A percentile compares a stretch with the other conserved stretches of the same genome.
Evolutionary conservation across 495 filamentous ascomycete species (phyloP).

Genomic region (Aspergillus bridgeri): DNA sequence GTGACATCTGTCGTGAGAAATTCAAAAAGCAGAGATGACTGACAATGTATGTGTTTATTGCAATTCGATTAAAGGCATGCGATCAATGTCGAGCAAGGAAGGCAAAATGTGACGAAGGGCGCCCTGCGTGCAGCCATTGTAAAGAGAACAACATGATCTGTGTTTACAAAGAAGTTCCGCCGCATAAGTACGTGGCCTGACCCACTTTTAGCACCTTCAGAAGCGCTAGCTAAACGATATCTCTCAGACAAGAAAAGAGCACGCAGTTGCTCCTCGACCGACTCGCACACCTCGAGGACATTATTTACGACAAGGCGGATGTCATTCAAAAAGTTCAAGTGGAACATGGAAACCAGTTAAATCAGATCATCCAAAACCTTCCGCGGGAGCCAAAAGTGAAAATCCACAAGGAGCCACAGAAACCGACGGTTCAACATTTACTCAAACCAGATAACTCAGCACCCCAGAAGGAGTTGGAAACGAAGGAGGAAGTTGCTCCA

Average conservation of each 20-base stretch:
- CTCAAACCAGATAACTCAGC: conserved; percentile 19
- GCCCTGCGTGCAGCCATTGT: conserved; percentile 57
- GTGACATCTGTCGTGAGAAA: not conserved
- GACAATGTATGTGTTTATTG: not conserved
- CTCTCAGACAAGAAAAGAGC: conserved; percentile 39
- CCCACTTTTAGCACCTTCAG: not conserved
- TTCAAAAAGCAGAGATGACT: not conserved
- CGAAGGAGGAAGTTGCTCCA: conserved; percentile 15
- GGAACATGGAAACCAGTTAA: conserved; percentile 10
- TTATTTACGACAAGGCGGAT: conserved; percentile 13
- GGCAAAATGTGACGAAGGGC: conserved; percentile 62
- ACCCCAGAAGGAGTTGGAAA: conserved; percentile 5
- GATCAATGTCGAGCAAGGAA: conserved; percentile 60
- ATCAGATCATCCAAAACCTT: conserved; percentile 2
- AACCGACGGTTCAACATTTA: conserved; percentile 8
- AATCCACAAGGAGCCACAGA: conserved; percentile 8
- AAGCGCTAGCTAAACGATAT: conserved; percentile 10
- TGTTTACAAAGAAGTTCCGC: conserved; percentile 58
- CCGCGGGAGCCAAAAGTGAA: conserved; percentile 10
- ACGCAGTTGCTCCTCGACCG: conserved; percentile 37
- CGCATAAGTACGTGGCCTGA: conserved; percentile 49
- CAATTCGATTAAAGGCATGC: conserved; percentile 45
- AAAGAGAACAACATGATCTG: conserved; percentile 53
- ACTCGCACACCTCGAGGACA: conserved; percentile 29
- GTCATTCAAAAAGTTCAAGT: conserved; percentile 17